Evolutionary conservation across 371 early-diverging fungal genomes (phyloP), one percentile per base, ranked within the genome.

Genomic region (Apophysomyces ossiformis): DNA sequence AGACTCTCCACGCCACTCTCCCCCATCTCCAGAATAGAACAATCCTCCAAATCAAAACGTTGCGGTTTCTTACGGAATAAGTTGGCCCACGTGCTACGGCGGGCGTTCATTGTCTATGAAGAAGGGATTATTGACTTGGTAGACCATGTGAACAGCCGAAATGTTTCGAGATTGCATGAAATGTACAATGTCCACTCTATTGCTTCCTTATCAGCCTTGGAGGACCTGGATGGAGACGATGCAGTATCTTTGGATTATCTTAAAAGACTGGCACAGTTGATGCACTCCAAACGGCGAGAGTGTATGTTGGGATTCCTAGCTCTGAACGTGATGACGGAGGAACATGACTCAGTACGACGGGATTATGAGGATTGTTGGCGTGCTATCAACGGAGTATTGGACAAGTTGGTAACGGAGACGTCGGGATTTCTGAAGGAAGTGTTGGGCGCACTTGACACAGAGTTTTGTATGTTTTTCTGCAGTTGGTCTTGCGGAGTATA

Each of bases 21-120:
- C 7, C 90, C 90, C 6, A 86, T 88, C 35, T 85, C 87, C 12
- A 85, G 90, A 8, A 89, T 89, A 35, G 90, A 89, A 60, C 89
- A 89, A 68, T 77, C 76, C 5, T 78, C 82, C 15, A 82, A 83
- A 45, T 71, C 77, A 35, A 80, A 84, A 13, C 83, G 87, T 37
- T 89, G 90, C 63, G 67, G 73, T 11, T 66, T 56, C n/a, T 62
- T 81, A 26, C 73, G 84, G 11, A 67, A 70, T 15, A 58, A 63
- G 15, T 26, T 84, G 4, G 73, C 77, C 0, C 64, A 64, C 3
- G 60, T 79, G 3, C 58, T 84, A 11, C 71, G 78, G 64, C 70
- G 77, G 36, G 79, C 79, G 15, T 79, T 81, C 54, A 76, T 79
- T 38, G 59, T 69, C 0, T 76, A 76, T 21, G 81, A 84, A 56